phyloP scores from a whole-genome alignment of 2,329 filamentous ascomycete species.

The Talaromyces sp. region DNA sequence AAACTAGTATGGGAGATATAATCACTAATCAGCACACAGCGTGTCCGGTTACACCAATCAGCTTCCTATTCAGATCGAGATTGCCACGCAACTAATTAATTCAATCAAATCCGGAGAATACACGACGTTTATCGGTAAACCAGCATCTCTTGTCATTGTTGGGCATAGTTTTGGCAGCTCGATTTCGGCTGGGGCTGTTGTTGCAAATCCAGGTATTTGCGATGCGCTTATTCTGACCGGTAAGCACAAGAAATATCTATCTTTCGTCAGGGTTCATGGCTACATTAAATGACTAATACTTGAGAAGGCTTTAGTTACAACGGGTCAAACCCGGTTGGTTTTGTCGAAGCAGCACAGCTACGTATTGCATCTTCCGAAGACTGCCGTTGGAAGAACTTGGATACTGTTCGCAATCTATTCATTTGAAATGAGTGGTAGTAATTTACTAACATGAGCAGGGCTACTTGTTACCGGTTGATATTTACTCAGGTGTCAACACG shows the following conservation, averaged over 20 bases:
- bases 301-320: neutral
- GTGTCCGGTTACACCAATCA: neutral
- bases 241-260: neutral
- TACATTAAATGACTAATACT: no score
- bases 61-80: neutral
- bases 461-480: neutral
- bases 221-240: neutral
- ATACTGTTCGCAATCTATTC: neutral
- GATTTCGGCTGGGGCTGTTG: neutral
- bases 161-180: neutral
- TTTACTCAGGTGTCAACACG: neutral
- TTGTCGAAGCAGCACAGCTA: neutral
- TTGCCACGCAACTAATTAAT: neutral
- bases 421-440: neutral
- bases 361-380: neutral
- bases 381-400: neutral
- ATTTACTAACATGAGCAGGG: neutral
- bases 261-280: no score
- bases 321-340: neutral
- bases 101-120: neutral
- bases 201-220: neutral
- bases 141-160: neutral
- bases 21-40: neutral
- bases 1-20: neutral
- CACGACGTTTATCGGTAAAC: neutral